These are phyloP conservation scores for Mycena filopes DNA, from an alignment of 768 basidiomycete genomes.

Conservation along the genomic window DNA sequence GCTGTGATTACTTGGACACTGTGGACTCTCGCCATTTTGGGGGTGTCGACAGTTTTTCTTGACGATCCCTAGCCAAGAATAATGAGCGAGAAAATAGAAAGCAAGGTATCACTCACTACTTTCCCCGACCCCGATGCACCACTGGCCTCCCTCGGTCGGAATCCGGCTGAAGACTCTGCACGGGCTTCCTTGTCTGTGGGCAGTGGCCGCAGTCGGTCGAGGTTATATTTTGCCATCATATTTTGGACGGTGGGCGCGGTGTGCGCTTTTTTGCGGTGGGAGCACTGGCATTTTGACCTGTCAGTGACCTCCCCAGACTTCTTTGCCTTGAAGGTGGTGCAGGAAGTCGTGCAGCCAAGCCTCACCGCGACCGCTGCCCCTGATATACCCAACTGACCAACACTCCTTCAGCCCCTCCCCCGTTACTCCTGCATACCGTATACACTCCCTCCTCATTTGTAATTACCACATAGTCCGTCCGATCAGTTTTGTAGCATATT, in stretches of 20 bases:
- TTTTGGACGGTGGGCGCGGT: neutral
- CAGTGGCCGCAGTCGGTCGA: neutral
- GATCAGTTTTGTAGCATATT: too few relatives aligned
- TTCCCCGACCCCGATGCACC: neutral
- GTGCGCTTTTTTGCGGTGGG: constrained; percentile 1
- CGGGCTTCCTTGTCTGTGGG: constrained; percentile 9
- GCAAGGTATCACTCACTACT: neutral
- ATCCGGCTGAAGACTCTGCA: neutral
- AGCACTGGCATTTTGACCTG: constrained; percentile 1
- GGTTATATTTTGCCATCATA: neutral
- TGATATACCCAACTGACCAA: too few relatives aligned
- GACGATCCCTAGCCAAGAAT: neutral
- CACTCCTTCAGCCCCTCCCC: too few relatives aligned
- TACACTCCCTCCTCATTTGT: too few relatives aligned
- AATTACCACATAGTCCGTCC: too few relatives aligned
- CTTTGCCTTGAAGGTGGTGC: neutral
- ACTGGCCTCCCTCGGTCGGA: neutral
- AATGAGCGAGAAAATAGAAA: neutral
- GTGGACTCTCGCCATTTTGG: neutral
- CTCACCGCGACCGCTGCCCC: too few relatives aligned
- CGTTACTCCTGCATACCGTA: too few relatives aligned
- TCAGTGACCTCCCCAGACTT: neutral
- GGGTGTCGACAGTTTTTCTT: neutral
- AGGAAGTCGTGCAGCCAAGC: neutral
- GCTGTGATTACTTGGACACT: neutral